Percentiles rank a stretch among this genome's conserved stretches.
Conservation (phyloP, 108 stramenopile genomes). For the Cyclotella cryptica region DNA sequence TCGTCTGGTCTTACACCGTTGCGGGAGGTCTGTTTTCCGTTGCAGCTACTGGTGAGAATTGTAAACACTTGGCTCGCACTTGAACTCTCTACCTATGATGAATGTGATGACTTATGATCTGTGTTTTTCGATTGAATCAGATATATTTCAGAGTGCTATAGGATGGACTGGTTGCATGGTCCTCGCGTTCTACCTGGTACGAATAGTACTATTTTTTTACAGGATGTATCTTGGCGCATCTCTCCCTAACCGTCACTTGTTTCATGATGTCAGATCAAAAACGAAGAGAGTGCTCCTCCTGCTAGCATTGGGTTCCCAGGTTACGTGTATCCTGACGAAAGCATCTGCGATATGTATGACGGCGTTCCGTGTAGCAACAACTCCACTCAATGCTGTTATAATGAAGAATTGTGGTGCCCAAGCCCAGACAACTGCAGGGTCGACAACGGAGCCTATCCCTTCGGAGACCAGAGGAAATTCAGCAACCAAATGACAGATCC, state of each 20-base stretch:
- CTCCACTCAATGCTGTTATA: conserved; percentile 71
- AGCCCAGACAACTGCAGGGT: conserved; percentile 32
- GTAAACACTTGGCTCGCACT: too few relatives aligned
- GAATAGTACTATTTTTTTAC: neutral
- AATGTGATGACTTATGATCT: too few relatives aligned
- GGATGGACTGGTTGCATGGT: conserved; percentile 71
- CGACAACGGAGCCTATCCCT: conserved; percentile 84
- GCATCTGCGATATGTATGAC: conserved; percentile 71
- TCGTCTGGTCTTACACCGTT: conserved; percentile 70
- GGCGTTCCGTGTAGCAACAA: conserved; percentile 65
- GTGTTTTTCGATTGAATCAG: neutral
- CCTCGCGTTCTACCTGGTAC: conserved; percentile 59
- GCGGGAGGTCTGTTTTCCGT: conserved; percentile 79
- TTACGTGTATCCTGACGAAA: conserved; percentile 76
- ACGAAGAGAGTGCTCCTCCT: conserved; percentile 55
- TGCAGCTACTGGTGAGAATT: conserved; percentile 64
- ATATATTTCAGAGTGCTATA: conserved; percentile 67
- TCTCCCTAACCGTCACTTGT: neutral
- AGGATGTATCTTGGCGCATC: too few relatives aligned
- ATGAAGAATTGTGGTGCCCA: conserved; percentile 66
- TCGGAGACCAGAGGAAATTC: conserved; percentile 70
- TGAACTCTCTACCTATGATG: too few relatives aligned
- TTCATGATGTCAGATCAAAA: conserved; percentile 34
- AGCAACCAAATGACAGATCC: conserved; percentile 60
- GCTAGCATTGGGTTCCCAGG: conserved; percentile 75